Conservation (phyloP, 495 filamentous ascomycete species). For the Xylaria bambusicola region DNA sequence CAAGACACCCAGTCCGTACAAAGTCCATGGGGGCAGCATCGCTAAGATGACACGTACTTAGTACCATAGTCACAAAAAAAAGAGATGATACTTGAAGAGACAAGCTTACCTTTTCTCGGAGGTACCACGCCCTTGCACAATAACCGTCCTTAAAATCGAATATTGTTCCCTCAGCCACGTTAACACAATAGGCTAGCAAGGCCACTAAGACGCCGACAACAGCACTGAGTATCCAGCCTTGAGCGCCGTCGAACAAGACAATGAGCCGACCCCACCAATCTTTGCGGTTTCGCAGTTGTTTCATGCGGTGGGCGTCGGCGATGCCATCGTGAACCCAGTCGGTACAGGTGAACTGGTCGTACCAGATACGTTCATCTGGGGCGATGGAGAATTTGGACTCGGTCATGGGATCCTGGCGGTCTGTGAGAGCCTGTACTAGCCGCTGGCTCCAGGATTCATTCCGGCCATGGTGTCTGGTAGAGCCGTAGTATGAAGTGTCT, state of each 20-base stretch:
- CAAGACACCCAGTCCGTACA: constrained; percentile 78
- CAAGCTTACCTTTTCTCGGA: constrained; percentile 61
- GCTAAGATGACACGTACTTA: constrained; percentile 29
- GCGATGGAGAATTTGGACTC: constrained; percentile 63
- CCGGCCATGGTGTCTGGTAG: constrained; percentile 64
- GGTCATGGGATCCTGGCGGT: constrained; percentile 51
- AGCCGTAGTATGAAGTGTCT: constrained; percentile 24
- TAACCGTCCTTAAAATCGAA: constrained; percentile 93
- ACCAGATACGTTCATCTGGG: constrained; percentile 90
- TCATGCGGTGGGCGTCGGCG: constrained; percentile 86
- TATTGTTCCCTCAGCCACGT: constrained; percentile 77
- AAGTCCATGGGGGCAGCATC: constrained; percentile 69
- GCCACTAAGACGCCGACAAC: constrained; percentile 89
- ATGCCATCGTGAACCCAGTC: constrained; percentile 99
- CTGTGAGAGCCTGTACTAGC: constrained; percentile 51
- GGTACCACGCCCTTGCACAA: constrained; percentile 70
- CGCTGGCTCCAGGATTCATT: constrained; percentile 62
- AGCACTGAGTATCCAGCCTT: constrained; percentile 94
- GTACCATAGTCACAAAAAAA: not conserved
- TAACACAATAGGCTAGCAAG: constrained; percentile 82
- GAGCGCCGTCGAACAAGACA: constrained; percentile 80
- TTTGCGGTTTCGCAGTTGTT: constrained; percentile 75
- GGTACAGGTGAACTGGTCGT: constrained; percentile 97
- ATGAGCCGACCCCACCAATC: constrained; percentile 79
- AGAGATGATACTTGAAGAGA: not conserved